Percentiles rank a stretch among this genome's conserved stretches.
Evolutionary conservation across 2,329 filamentous ascomycete genomes (phyloP).

Genomic region (Ceratocystis huliohia): DNA sequence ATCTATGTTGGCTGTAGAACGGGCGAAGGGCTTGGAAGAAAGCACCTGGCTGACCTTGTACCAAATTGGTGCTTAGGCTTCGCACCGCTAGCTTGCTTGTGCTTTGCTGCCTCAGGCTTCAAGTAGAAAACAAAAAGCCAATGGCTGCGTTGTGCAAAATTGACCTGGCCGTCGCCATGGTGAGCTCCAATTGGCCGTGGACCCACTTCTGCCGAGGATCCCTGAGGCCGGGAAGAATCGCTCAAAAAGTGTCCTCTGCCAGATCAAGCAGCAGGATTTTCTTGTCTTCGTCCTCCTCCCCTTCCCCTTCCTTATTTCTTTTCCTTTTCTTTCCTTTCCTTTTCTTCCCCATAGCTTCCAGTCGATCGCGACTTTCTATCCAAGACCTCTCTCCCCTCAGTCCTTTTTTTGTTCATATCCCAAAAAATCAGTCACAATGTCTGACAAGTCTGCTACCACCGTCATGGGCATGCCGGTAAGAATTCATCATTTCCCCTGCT

Average conservation of each 20-base stretch:
- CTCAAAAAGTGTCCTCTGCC: constrained; percentile 17
- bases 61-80: constrained; percentile 4
- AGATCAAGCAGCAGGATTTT: constrained; percentile 16
- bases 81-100: background rate
- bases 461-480: constrained; percentile 22
- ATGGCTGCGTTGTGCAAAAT: constrained; percentile 10
- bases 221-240: constrained; percentile 20
- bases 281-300: constrained; percentile 11
- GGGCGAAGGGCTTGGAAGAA: background rate
- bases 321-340: constrained; percentile 15
- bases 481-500: background rate
- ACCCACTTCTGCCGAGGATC: constrained; percentile 19
- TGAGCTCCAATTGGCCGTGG: constrained; percentile 17
- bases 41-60: background rate
- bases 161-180: constrained; percentile 9
- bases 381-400: constrained; percentile 21
- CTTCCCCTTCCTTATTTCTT: constrained; percentile 14
- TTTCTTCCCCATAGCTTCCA: constrained; percentile 18
- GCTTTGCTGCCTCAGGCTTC: constrained; percentile 6
- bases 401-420: constrained; percentile 17
- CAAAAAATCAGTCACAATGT: constrained; percentile 20
- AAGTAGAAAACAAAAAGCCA: background rate
- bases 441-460: constrained; percentile 21
- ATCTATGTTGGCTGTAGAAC: too few relatives aligned
- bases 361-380: constrained; percentile 21